Percentiles rank a stretch among this genome's conserved stretches.
Conservation (phyloP, 1,139 yeast genomes). For the Yamadazyma sp. region DNA sequence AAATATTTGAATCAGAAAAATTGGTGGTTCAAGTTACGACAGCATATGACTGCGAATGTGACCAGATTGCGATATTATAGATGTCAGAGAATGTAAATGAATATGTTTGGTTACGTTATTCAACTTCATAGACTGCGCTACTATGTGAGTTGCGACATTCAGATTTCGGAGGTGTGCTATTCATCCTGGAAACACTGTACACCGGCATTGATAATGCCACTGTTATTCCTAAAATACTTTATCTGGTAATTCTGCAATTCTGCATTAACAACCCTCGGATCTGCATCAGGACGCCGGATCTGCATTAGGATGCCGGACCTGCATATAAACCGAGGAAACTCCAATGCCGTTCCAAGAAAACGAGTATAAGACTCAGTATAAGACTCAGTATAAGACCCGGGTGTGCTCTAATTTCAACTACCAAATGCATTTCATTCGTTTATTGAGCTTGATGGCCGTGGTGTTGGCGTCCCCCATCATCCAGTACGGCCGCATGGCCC, state of each 20-base stretch:
- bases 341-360: no score
- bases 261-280: no score
- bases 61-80: not conserved
- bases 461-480: slow-evolving; percentile 1
- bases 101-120: slow-evolving; percentile 1
- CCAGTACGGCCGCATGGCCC: slow-evolving; percentile 21
- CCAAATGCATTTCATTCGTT: not conserved
- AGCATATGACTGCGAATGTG: not conserved
- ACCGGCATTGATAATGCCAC: no score
- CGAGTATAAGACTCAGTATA: no score
- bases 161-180: slow-evolving; percentile 7
- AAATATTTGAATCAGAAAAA: slow-evolving; percentile 1
- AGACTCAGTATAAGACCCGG: no score
- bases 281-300: no score
- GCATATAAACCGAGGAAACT: no score
- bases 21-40: not conserved
- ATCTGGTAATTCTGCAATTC: no score
- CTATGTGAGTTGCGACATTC: slow-evolving; percentile 9
- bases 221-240: no score
- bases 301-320: no score
- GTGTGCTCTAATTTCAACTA: no score
- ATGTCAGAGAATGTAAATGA: not conserved
- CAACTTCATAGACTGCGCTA: slow-evolving; percentile 1
- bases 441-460: not conserved
- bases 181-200: slow-evolving; percentile 11